Base-by-base conservation (phyloP, 768 basidiomycete species). In the Phlegmacium glaucopus region DNA sequence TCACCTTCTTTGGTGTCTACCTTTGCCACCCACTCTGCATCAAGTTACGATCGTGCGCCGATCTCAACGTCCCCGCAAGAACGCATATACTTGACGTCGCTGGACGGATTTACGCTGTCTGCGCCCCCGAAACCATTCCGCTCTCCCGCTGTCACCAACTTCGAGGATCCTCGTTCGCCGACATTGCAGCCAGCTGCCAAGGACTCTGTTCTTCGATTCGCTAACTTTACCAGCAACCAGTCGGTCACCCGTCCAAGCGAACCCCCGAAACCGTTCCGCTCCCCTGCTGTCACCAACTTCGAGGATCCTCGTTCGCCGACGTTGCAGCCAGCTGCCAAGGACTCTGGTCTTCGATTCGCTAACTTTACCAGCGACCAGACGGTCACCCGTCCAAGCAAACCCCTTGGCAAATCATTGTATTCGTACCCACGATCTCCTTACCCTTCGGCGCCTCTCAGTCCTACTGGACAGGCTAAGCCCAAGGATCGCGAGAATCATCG, bases 21-120 rank as follows among this genome's bases (percentile, higher is more conserved):
- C 4, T 79, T 76, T 60, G 65, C 72, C 17, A 76, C 80, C 5
- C 77, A 84, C 59, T 83, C 84, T 0, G 64, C 83, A 0, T 58
- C 70, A 42, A 72, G 72, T 1, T 87, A 86, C 57, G 86, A 87
- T 60, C 79, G 86, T 34, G 76, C 73, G 0, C 77, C 86, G 9
- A 83, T 84, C 60, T 67, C 72, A 28, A 73, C 85, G 35, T 74
- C 73, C 3, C 83, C 82, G 58, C 76, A 77, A 40, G 77, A 75
- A 40, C 66, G 80, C 40, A 70, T 72, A 13, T 68, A 69, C 59
- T 66, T 64, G 29, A 66, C 72, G 27, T 62, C 65, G 2, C 39
- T 61, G 16, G 63, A 66, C 15, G 63, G 63, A 11, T 71, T 72
- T 59, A 68, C 62, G 47, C 54, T 71, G 27, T 52, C 62, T 8